Conservation (phyloP, 495 filamentous ascomycete genomes). For the Podospora australis region DNA sequence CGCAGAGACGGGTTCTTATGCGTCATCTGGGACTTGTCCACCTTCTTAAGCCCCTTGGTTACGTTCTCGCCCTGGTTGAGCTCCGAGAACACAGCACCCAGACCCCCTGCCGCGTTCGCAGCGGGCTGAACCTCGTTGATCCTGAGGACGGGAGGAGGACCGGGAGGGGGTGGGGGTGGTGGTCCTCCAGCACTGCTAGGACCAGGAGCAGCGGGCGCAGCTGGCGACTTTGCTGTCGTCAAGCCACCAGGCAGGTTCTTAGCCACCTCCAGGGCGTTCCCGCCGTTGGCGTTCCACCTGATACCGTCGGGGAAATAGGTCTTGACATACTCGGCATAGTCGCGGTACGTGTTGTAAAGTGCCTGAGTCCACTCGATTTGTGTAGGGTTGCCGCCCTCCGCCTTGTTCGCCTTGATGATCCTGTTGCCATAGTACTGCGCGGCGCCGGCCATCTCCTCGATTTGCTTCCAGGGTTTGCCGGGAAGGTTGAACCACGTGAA, state of each 20-base stretch:
- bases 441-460: constrained; percentile 68
- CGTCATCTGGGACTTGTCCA: constrained; percentile 91
- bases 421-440: constrained; percentile 90
- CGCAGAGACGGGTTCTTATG: constrained; percentile 97
- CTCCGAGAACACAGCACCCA: constrained; percentile 81
- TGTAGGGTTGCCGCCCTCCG: constrained; percentile 58
- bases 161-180: constrained; percentile 71
- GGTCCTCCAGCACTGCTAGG: constrained; percentile 44
- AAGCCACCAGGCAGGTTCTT: constrained; percentile 34
- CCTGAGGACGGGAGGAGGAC: constrained; percentile 46
- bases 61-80: constrained; percentile 83
- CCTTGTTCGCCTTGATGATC: constrained; percentile 81
- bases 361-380: constrained; percentile 82
- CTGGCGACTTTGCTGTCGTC: constrained; percentile 31
- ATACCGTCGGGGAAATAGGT: constrained; percentile 71
- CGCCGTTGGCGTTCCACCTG: constrained; percentile 81
- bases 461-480: constrained; percentile 70
- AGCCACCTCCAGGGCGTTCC: constrained; percentile 63
- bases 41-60: constrained; percentile 82
- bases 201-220: constrained; percentile 28
- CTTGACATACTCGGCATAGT: constrained; percentile 72
- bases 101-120: constrained; percentile 41
- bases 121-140: constrained; percentile 37
- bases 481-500: constrained; percentile 81
- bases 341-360: constrained; percentile 80